Percentiles rank a stretch among this genome's conserved stretches.
These are phyloP conservation scores for Cladophialophora carrionii DNA, from an alignment of 2,329 filamentous ascomycete genomes.

Conservation along the genomic window DNA sequence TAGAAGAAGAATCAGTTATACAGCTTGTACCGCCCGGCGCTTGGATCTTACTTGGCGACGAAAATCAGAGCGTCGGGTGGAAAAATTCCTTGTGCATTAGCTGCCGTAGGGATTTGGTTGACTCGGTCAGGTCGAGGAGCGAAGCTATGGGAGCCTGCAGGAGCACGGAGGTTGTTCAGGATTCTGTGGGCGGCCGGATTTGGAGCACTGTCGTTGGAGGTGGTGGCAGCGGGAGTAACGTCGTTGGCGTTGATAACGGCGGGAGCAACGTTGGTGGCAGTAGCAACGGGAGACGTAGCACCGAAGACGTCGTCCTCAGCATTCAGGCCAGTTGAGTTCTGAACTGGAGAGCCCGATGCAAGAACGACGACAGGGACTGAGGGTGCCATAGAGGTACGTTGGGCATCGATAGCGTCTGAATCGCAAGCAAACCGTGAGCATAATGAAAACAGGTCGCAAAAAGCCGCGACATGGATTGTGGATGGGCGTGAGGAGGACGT, in stretches of 20 bases:
- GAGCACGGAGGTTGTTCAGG: conserved; percentile 9
- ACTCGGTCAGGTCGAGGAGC: conserved; percentile 41
- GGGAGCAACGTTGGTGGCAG: background rate
- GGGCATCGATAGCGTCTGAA: background rate
- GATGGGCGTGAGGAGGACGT: background rate
- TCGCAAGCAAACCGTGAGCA: background rate
- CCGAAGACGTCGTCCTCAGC: background rate
- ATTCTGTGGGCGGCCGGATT: conserved; percentile 16
- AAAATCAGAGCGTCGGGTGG: conserved; percentile 46
- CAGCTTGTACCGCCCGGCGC: conserved; percentile 17
- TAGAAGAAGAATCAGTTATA: conserved; percentile 28
- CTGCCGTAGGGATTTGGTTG: conserved; percentile 39
- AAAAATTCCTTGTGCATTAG: conserved; percentile 46
- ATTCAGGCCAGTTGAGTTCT: background rate
- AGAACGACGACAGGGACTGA: background rate
- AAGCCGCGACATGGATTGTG: background rate
- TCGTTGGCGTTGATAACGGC: conserved; percentile 17
- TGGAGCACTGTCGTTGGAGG: background rate
- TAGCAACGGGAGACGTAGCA: background rate
- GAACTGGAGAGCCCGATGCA: background rate
- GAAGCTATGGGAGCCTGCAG: conserved; percentile 14
- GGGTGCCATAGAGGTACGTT: background rate
- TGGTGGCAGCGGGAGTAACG: conserved; percentile 12
- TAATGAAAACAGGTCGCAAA: background rate
- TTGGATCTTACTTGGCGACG: conserved; percentile 46